Base-by-base conservation (phyloP, 2,329 filamentous ascomycete species). In the Colletotrichum simmondsii region DNA sequence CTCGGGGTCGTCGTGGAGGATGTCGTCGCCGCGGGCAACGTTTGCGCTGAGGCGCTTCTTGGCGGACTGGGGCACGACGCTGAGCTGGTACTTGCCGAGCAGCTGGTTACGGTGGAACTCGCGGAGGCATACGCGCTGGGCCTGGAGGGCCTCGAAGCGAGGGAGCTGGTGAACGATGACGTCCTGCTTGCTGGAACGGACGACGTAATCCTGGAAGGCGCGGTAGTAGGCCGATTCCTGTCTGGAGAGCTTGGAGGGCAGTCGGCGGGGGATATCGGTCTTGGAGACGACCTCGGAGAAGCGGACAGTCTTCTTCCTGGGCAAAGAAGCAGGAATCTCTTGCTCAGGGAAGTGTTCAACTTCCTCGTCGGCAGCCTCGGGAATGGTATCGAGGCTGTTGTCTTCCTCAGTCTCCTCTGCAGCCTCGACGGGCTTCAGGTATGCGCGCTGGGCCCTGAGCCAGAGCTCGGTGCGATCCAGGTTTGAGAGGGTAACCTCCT, bases 111-210 rank as follows among this genome's bases (percentile, higher is more conserved):
- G 89, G 83, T 98, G 95, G 53, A 89, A 85, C 71, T 92, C 88
- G 24, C 89, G 88, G 70, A 95, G 89, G 57, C 92, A 94, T 68
- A 95, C 88, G 52, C 97, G 93, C 78, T 93, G 91, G 32, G 95
- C 91, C 80, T 98, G 96, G 60, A 98, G 87, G 28, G 95, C 94
- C 80, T 98, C 96, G 72, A 96, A 97, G 61, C 97, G 93, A 28
- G 94, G 90, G 69, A 94, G 91, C 54, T 94, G 93, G 81, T 97
- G 94, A 67, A 97, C 89, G 80, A 98, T 98, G 11, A 92, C 91
- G 81, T 98, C 97, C 22, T 87, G 85, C 65, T 87, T 86, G 69
- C 90, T 91, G 16, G 90, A 91, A 37, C 90, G 90, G 71, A 93
- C 88, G 58, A 92, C 85, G 76, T 94, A 89, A 79, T 93, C 91